Evolutionary conservation across 2,329 filamentous ascomycete genomes (phyloP).

Genomic region (Fusarium brevicatenulatum): DNA sequence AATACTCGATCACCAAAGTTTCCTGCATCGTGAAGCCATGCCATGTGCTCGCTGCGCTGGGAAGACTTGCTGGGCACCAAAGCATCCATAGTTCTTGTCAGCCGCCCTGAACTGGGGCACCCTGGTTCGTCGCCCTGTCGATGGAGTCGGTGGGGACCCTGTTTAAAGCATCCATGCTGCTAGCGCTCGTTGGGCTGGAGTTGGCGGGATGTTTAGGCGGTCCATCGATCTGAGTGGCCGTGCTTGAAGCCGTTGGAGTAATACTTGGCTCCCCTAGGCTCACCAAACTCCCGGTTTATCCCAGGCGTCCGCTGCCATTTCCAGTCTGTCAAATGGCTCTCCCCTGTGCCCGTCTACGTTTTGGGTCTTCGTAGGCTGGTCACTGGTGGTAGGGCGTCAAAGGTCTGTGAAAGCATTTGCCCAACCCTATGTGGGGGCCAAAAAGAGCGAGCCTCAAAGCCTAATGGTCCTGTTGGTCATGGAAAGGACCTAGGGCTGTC

Average conservation of each 20-base stretch:
- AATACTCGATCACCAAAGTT: neutral
- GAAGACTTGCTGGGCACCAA: constrained; percentile 32
- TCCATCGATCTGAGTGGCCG: constrained; percentile 22
- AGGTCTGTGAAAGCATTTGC: constrained; percentile 31
- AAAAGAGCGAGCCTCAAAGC: constrained; percentile 30
- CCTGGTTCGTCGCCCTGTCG: constrained; percentile 39
- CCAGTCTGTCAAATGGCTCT: constrained; percentile 27
- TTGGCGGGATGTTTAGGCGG: constrained; percentile 34
- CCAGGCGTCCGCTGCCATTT: constrained; percentile 24
- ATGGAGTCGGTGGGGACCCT: constrained; percentile 32
- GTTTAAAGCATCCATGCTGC: constrained; percentile 26
- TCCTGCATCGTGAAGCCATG: constrained; percentile 3
- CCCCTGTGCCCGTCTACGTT: constrained; percentile 13
- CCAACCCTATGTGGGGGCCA: constrained; percentile 37
- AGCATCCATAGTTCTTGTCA: constrained; percentile 35
- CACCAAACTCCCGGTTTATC: constrained; percentile 32
- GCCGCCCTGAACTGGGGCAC: constrained; percentile 34
- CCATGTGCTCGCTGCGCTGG: constrained; percentile 15
- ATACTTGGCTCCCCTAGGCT: constrained; percentile 8
- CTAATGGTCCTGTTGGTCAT: constrained; percentile 24
- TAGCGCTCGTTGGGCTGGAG: constrained; percentile 40
- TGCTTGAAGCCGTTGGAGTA: constrained; percentile 20
- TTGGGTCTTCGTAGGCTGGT: constrained; percentile 8
- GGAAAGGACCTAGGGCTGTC: constrained; percentile 37
- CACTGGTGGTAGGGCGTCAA: constrained; percentile 33